Conservation (phyloP, 164 flowering plant species). For the Macadamia integrifolia region DNA sequence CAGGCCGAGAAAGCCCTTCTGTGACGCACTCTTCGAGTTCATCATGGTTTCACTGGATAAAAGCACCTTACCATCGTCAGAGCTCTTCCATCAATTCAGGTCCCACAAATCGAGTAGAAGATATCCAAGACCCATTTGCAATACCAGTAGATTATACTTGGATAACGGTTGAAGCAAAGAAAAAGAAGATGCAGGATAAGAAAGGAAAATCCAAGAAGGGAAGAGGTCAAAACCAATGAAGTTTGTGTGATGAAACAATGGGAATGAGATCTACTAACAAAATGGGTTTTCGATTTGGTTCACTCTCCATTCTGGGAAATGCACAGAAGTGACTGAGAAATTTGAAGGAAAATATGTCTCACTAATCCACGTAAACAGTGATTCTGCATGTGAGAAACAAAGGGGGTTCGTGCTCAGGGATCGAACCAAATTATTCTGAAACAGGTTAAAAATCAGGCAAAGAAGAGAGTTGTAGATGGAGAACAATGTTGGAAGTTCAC, state of each 20-base stretch:
- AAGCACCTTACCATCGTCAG: conserved; percentile 52
- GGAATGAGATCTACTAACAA: not conserved
- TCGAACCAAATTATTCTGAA: not conserved
- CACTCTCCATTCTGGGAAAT: not conserved
- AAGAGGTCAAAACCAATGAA: conserved; percentile 33
- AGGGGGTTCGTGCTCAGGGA: not conserved
- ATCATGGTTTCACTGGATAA: conserved; percentile 95
- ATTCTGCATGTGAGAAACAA: not conserved
- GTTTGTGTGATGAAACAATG: not conserved
- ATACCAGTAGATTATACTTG: conserved; percentile 78
- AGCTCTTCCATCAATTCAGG: conserved; percentile 36
- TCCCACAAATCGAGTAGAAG: conserved; percentile 58
- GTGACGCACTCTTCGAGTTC: conserved; percentile 37
- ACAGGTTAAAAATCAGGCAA: not conserved
- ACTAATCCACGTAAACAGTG: not conserved
- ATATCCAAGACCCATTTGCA: conserved; percentile 67
- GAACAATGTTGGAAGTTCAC: conserved; percentile 3
- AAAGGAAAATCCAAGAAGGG: conserved; percentile 60
- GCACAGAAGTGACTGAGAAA: not conserved
- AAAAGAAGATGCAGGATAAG: conserved; percentile 78
- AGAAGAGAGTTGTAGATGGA: not conserved
- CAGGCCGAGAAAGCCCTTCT: conserved; percentile 48
- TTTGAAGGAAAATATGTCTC: not conserved
- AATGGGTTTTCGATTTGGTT: not conserved
- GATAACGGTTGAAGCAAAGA: conserved; percentile 82